Base-by-base conservation (phyloP, 2,329 filamentous ascomycete genomes). In the Penicillium occitanis region DNA sequence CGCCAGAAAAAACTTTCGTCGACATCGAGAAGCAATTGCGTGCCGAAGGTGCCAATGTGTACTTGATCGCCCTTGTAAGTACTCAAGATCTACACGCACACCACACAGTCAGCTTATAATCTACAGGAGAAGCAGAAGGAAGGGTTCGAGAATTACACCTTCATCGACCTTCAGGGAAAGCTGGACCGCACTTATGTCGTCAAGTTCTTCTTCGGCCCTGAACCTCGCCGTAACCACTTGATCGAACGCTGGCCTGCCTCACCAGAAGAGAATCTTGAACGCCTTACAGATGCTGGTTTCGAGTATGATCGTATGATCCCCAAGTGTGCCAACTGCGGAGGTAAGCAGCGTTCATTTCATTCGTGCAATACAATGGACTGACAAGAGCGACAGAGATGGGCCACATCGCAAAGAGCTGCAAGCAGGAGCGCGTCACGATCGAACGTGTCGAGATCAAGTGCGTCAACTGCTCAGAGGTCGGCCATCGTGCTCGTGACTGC, bases 101-200 rank as follows among this genome's bases (percentile, higher is more conserved):
- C 28, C 19, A 57, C 17, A 25, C 25, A 33, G 46, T 25, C 69
- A 63, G 50, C 68, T 67, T 33, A 58, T 61, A 37, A 19, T 46
- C 35, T 66, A 44, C n/a, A 82, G 80, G 76, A 80, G 71, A 76
- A 81, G 71, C 75, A 80, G 71, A 76, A 81, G 71, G 73, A 79
- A 73, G 68, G 78, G 63, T 69, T 71, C 8, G 76, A 79, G 37
- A 80, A 78, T 51, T 81, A 82, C 70, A 85, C 79, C 58, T 77
- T 85, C 28, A 81, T 87, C 69, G 80, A 85, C 67, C 76, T 86
- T 10, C 79, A 85, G 68, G 85, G 85, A 57, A 82, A 84, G 62
- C 70, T 79, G 19, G 80, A 82, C 66, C 81, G 83, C 73, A 81
- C 82, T 67, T 87, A 81, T 66, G 77, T 80, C 30, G 78, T 86